Conservation (phyloP, 306 rosid genomes). For the Ormosia semicastrata region DNA sequence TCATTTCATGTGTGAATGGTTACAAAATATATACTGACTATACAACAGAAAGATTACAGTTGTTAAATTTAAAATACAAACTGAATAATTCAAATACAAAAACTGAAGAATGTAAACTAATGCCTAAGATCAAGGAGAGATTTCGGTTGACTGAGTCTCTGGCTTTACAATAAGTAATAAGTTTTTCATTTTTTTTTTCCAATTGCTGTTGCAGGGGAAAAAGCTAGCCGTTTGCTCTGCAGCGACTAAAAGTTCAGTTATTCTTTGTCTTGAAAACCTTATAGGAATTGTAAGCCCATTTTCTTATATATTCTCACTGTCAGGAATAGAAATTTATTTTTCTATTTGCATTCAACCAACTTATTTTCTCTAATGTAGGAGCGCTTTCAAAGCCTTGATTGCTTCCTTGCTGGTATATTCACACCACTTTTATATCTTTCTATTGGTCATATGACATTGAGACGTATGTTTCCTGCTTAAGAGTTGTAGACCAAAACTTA, state of each 20-base stretch:
- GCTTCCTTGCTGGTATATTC: slow-evolving; percentile 93
- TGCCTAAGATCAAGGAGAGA: no score
- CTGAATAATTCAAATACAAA: no score
- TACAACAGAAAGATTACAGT: no score
- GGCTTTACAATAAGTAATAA: neutral
- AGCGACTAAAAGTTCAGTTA: slow-evolving; percentile 94
- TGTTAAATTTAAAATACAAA: no score
- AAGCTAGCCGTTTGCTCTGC: slow-evolving; percentile 94
- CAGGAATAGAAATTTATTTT: neutral
- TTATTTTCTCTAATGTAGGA: slow-evolving; percentile 56
- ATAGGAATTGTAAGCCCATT: slow-evolving; percentile 69
- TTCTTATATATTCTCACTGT: neutral
- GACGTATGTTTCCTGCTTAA: neutral
- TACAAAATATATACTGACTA: no score
- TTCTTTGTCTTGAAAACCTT: slow-evolving; percentile 85
- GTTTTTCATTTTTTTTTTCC: neutral
- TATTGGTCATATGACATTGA: slow-evolving; percentile 12
- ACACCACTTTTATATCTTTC: slow-evolving; percentile 10
- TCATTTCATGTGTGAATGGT: no score
- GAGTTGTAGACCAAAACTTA: neutral
- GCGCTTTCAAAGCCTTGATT: slow-evolving; percentile 91
- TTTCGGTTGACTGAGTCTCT: no score
- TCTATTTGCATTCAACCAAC: slow-evolving; percentile 6
- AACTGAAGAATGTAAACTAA: no score
- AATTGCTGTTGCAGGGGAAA: slow-evolving; percentile 61